Evolutionary conservation across 208 protist genomes (phyloP).

Genomic region (Acanthamoeba sp.): DNA sequence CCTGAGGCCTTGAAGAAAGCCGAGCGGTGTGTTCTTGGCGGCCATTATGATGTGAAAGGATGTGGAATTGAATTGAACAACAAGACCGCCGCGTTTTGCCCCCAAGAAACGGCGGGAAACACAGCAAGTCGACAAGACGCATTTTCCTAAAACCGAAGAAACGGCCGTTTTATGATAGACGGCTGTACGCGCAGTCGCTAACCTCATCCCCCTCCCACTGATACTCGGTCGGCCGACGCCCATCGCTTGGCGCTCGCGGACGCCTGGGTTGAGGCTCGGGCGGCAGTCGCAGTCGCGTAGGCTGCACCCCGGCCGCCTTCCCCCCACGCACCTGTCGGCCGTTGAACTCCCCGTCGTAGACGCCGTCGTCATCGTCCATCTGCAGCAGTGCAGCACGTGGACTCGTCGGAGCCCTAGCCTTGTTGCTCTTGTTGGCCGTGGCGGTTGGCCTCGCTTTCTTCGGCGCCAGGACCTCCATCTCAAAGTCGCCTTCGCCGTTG

Average conservation of each 20-base stretch:
- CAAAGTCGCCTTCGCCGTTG: not conserved
- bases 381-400: not conserved
- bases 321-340: not conserved
- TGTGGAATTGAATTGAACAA: too few species aligned
- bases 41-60: too few species aligned
- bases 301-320: not conserved
- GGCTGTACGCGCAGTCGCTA: not conserved
- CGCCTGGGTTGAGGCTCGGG: too few species aligned
- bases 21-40: too few species aligned
- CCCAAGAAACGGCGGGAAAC: too few species aligned
- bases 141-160: too few species aligned
- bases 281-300: not conserved
- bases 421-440: not conserved
- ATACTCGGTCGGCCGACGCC: not conserved
- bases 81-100: too few species aligned
- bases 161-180: not conserved
- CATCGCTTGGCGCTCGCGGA: too few species aligned
- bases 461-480: not conserved
- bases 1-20: too few species aligned
- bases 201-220: not conserved
- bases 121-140: too few species aligned
- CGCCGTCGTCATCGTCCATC: not conserved
- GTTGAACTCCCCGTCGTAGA: conserved; percentile 18
- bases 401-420: not conserved
- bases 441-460: not conserved